Evolutionary conservation across 106 monocot genomes (phyloP), one percentile per base, ranked within the genome.

Genomic region (Narthecium ossifragum): DNA sequence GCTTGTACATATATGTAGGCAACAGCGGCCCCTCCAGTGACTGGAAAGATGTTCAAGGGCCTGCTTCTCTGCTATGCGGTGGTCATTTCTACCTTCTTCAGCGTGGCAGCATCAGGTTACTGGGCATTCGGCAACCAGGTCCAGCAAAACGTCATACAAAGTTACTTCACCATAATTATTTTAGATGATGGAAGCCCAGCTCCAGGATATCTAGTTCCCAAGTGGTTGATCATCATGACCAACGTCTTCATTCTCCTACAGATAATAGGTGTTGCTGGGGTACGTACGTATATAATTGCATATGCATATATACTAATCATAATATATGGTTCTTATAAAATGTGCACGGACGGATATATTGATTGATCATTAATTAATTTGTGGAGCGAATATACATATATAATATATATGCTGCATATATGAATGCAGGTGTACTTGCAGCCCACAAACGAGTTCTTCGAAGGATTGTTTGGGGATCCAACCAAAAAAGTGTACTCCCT

Each of bases 31-130:
- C 61, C 83, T 46, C 89, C 93, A 0, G 82, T 93, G 14, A 82
- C 56, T 38, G 93, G 93, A 40, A 89, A 93, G 77, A 93, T 93
- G 93, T 93, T 93, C 75, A 93, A 89, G 65, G 93, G 93, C 2
- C 63, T 93, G 51, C 80, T 77, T 25, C 82, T 93, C 22, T 88
- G 93, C 73, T 93, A 93, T 43, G 17, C 69, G 1, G 71, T 88
- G 15, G 93, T 82, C 13, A 34, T 73, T 12, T 10, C 51, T 5
- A 89, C 89, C 6, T 93, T 93, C 82, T 85, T 83, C 77, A 70
- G 77, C 18, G 89, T 89, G 11, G 70, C 93, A 1, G 47, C 82
- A 5, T 85, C 93, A 0, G 93, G 93, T 6, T 93, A 93, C 59
- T 85, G 93, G 89, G 85, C 89, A 1, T 86, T 85, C 33, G 89